Base-by-base conservation (phyloP, 805 yeast species). In the Grigorovia yakushimaensis region DNA sequence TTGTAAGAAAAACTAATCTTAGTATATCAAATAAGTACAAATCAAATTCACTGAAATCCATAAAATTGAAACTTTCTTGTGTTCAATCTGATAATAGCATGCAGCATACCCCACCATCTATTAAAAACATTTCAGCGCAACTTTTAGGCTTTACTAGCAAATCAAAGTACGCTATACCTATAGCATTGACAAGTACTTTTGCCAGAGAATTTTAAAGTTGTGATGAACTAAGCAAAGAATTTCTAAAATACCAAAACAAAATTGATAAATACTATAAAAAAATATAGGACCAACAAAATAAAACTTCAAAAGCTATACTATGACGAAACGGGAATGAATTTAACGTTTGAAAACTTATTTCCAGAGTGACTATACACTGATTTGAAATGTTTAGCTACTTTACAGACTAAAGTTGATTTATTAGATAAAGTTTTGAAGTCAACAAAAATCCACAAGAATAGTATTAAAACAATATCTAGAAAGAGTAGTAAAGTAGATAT, bases 81-180 rank as follows among this genome's bases (percentile, higher is more conserved):
- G 43, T 56, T 10, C 61, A 65, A 46, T 58, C 66, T 6, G 53
- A 54, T 39, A 57, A 57, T 40, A 43, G 58, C 37, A 44, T 50
- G 10, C 45, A 50, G 1, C 56, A 49, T 27, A 37, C 38, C 11
- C 64, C 65, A 11, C 68, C 69, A 6, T 56, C 54, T 20, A 47
- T 66, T 22, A 53, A 53, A 20, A 37, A 55, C 4, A 51, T 66
- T 2, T 36, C 51, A 1, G 55, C 65, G 2, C 61, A 58, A 27
- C 50, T 69, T 24, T 22, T 67, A 3, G 59, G 57, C 13, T 49
- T 66, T n/a, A 67, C 69, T 15, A 56, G 58, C 6, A 60, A 48
- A 43, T 66, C 72, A 0, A 55, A 52, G 4, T 48, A 55, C 19
- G 58, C 69, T 2, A 66, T 71, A 23, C 75, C 76, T 11, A n/a